These are phyloP conservation scores for Brassica nigra DNA, from an alignment of 345 rosid species.

Conservation along the genomic window DNA sequence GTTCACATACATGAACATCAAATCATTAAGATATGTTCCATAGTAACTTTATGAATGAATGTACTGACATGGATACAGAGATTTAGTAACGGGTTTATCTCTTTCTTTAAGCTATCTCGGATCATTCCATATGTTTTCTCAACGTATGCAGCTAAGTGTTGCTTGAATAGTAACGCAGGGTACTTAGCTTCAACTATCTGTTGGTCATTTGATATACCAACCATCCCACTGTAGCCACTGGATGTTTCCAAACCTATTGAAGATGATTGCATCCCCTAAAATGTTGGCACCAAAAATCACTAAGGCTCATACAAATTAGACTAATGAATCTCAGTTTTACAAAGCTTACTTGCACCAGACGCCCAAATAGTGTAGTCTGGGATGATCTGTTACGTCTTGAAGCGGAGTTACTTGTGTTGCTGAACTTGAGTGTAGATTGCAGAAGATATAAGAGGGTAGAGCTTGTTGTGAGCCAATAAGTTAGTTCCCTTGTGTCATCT, in stretches of 20 bases:
- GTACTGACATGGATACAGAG: constrained; percentile 64
- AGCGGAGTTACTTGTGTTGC: constrained; percentile 46
- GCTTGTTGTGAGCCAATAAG: constrained; percentile 71
- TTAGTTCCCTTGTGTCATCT: constrained; percentile 52
- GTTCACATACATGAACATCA: not conserved
- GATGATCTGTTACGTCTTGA: constrained; percentile 47
- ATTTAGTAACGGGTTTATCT: constrained; percentile 56
- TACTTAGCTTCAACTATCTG: constrained; percentile 68
- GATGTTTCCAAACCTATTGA: constrained; percentile 52
- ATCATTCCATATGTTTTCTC: constrained; percentile 73
- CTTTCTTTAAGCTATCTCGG: constrained; percentile 65
- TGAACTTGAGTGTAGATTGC: constrained; percentile 62
- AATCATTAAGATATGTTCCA: constrained; percentile 2
- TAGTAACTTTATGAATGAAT: constrained; percentile 19
- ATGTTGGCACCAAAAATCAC: constrained; percentile 16
- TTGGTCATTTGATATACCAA: constrained; percentile 48
- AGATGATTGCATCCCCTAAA: constrained; percentile 52
- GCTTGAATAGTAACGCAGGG: constrained; percentile 73
- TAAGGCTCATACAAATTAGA: constrained; percentile 8
- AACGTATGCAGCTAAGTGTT: constrained; percentile 68
- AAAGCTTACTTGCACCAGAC: constrained; percentile 53
- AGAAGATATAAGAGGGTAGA: constrained; percentile 62
- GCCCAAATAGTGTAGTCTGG: constrained; percentile 50
- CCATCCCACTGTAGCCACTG: constrained; percentile 64
- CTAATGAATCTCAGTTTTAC: constrained; percentile 17